Conservation (phyloP, 2,329 filamentous ascomycete genomes). For the Phyllosticta citrichinensis region DNA sequence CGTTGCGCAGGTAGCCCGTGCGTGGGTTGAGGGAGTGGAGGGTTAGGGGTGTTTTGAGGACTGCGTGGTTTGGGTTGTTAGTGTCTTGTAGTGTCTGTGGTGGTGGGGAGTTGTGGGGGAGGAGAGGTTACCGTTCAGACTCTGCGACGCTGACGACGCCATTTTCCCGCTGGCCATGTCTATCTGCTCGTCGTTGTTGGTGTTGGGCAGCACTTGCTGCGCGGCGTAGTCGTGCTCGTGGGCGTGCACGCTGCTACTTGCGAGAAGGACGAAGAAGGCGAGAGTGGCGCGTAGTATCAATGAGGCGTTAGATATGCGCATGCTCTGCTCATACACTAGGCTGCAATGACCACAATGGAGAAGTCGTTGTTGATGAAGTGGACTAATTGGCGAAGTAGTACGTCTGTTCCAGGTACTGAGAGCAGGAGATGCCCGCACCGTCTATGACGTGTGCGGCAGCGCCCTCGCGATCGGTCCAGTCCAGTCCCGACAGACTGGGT, state of each 20-base stretch:
- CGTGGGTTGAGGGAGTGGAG: slow-evolving; percentile 48
- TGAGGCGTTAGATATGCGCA: no score
- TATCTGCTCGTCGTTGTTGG: not conserved
- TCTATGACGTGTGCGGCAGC: no score
- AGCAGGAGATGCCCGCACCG: no score
- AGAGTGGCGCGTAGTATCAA: no score
- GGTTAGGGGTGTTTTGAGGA: slow-evolving; percentile 49
- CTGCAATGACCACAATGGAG: no score
- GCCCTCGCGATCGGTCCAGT: no score
- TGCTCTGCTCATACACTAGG: no score
- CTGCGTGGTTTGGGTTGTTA: slow-evolving; percentile 22
- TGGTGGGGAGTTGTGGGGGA: not conserved
- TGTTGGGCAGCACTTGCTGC: not conserved
- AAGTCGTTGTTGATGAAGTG: no score
- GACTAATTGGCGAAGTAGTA: no score
- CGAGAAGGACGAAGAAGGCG: no score
- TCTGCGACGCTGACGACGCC: not conserved
- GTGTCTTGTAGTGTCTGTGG: not conserved
- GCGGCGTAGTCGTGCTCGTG: not conserved
- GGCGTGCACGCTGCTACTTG: not conserved
- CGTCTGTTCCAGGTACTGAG: no score
- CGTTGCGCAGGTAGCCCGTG: slow-evolving; percentile 52
- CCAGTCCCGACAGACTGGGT: no score
- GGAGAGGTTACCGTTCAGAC: not conserved
- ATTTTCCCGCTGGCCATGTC: not conserved